Conservation (phyloP, 2,329 filamentous ascomycete genomes). For the Tolypocladium endophyticum region DNA sequence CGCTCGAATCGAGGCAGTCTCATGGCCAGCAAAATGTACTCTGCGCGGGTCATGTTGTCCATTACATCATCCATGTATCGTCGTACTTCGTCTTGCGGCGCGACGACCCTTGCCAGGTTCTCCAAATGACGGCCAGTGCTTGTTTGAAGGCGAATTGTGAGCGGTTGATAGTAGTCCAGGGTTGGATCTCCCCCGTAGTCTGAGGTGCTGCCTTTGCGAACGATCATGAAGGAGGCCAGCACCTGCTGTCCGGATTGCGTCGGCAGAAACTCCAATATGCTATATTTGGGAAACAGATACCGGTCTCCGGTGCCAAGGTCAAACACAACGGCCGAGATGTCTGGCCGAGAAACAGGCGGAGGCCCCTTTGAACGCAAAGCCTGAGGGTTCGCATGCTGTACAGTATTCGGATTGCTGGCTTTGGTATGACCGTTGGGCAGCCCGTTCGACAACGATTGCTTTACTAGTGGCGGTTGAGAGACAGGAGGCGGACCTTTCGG, state of each 20-base stretch:
- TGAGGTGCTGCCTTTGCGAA: slow-evolving; percentile 58
- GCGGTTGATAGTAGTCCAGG: slow-evolving; percentile 66
- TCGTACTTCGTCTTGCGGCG: slow-evolving; percentile 50
- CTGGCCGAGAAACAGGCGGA: slow-evolving; percentile 41
- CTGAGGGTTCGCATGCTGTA: slow-evolving; percentile 31
- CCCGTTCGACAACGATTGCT: slow-evolving; percentile 20
- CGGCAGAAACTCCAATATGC: slow-evolving; percentile 58
- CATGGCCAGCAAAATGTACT: slow-evolving; percentile 59
- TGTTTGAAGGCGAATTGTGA: slow-evolving; percentile 51
- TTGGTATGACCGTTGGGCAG: slow-evolving; percentile 18
- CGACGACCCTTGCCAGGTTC: slow-evolving; percentile 49
- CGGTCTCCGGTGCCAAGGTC: slow-evolving; percentile 66
- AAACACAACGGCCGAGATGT: slow-evolving; percentile 56
- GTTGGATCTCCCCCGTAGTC: slow-evolving; percentile 53
- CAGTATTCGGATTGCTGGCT: slow-evolving; percentile 6
- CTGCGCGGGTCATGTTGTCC: slow-evolving; percentile 57
- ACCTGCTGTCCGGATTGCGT: slow-evolving; percentile 44
- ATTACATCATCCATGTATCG: slow-evolving; percentile 62
- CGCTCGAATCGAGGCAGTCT: slow-evolving; percentile 39
- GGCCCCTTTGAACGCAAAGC: slow-evolving; percentile 51
- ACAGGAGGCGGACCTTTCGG: slow-evolving; percentile 15
- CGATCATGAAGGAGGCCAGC: slow-evolving; percentile 67
- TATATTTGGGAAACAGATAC: slow-evolving; percentile 69
- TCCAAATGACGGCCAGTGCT: slow-evolving; percentile 47
- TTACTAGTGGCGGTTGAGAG: slow-evolving; percentile 16